Conservation (phyloP, 768 basidiomycete genomes). For the Bullera alba region DNA sequence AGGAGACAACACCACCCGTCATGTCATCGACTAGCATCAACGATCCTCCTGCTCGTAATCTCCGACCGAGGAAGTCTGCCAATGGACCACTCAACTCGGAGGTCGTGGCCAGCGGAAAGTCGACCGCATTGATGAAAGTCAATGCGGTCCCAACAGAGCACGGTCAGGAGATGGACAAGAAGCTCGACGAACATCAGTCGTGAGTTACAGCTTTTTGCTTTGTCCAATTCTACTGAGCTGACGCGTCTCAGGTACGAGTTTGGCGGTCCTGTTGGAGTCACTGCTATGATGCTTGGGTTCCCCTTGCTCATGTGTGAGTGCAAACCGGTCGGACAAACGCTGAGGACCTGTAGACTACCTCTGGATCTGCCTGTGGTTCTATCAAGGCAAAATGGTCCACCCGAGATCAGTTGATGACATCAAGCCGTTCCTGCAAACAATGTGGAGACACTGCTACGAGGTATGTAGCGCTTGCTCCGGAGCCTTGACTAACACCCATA, state of each 20-base stretch:
- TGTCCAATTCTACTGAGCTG: background rate
- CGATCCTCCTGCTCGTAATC: constrained; percentile 12
- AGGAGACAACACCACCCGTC: background rate
- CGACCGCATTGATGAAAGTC: constrained; percentile 20
- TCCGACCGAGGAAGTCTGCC: constrained; percentile 15
- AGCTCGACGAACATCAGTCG: constrained; percentile 64
- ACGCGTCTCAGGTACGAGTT: constrained; percentile 89
- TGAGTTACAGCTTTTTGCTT: constrained; percentile 43
- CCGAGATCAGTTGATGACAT: constrained; percentile 66
- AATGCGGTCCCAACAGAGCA: constrained; percentile 53
- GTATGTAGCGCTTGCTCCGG: constrained; percentile 50
- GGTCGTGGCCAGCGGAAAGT: constrained; percentile 20
- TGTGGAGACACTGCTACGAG: constrained; percentile 77
- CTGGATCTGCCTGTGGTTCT: constrained; percentile 95
- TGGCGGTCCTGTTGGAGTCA: constrained; percentile 84
- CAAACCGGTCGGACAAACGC: background rate
- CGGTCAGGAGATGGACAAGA: constrained; percentile 65
- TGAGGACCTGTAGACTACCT: constrained; percentile 59
- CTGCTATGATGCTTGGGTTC: constrained; percentile 89
- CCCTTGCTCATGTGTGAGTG: constrained; percentile 75
- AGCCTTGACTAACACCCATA: constrained; percentile 39
- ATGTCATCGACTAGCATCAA: constrained; percentile 9
- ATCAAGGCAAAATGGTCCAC: constrained; percentile 71
- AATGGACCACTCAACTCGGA: constrained; percentile 12
- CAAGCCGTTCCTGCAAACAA: constrained; percentile 65